Base-by-base conservation (phyloP, 1,139 yeast genomes). In the Pichia sp. region DNA sequence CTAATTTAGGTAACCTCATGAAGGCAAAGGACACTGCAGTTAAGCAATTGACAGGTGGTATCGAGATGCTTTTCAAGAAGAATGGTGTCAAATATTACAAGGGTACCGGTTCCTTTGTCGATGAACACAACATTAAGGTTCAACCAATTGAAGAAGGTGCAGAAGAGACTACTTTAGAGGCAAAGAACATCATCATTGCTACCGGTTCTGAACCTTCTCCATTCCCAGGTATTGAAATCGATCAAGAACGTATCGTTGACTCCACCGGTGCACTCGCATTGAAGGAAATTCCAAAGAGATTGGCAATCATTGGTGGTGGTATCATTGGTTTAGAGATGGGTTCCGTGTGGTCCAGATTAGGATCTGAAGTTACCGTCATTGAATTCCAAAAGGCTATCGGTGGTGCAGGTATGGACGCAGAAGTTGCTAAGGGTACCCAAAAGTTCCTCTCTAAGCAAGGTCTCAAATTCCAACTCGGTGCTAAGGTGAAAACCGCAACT, bases 281-380 rank as follows among this genome's bases (percentile, higher is more conserved):
- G 53, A 74, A 75, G 62, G 96, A 88, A 65, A 74, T 87, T 46
- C 96, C 99, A 62, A 86, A 93, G 73, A 79, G 75, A 61, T 58
- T 93, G 58, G 81, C 94, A 51, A 77, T 93, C 64, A 91, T 93
- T 55, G 99, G 99, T 62, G 99, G 96, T 66, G 98, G 99, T 72
- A 91, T 93, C 66, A 93, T 93, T 60, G 99, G 99, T 58, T 76
- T 93, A 53, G 99, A 93, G 70, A 91, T 93, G 96, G 98, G 96
- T 47, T 87, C 97, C 25, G 98, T 93, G 34, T 93, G 94, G 82
- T 69, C 93, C 41, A 79, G 98, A 66, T 70, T 93, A 54, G 99
- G 99, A 33, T 69, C 96, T 35, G 88, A 91, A 67, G 98, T 93
- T 46, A 88, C 97, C 35, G 82, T 93, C 39, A 67, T 93, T 46